phyloP scores from a whole-genome alignment of 148 eudicot genomes.

The Dianthus caryophyllus region DNA sequence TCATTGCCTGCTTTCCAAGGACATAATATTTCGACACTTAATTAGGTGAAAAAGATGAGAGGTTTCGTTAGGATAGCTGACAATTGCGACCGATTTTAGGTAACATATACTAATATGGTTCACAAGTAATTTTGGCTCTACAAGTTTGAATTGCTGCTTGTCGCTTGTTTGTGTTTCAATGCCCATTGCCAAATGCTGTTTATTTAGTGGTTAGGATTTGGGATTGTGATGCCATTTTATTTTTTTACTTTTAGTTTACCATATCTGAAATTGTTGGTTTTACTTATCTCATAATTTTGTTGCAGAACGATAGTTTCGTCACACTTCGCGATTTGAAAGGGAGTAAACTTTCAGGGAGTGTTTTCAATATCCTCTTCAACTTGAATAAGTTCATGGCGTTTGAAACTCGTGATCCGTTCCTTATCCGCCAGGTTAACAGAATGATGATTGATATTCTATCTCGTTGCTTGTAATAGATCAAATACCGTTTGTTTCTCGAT shows the following conservation, averaged over 20 bases:
- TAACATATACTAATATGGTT: background rate
- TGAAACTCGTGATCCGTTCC: slow-evolving; percentile 97
- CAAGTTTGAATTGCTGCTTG: no score
- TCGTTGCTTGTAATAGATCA: slow-evolving; percentile 42
- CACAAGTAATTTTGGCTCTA: no score
- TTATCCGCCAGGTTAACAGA: slow-evolving; percentile 82
- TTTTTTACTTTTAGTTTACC: background rate
- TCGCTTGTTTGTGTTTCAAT: no score
- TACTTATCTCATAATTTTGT: slow-evolving; percentile 6
- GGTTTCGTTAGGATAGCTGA: no score
- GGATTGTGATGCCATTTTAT: background rate
- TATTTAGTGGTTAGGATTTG: background rate
- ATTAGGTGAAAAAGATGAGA: no score
- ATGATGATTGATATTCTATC: background rate
- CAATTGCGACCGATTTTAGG: no score
- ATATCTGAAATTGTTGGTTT: slow-evolving; percentile 1
- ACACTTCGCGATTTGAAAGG: slow-evolving; percentile 79
- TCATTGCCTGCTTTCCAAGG: no score
- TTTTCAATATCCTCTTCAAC: slow-evolving; percentile 86
- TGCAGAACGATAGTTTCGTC: slow-evolving; percentile 73
- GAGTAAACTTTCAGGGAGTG: slow-evolving; percentile 80
- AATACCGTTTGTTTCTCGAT: slow-evolving; percentile 22
- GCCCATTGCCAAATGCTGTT: background rate
- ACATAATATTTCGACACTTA: no score
- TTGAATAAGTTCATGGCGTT: slow-evolving; percentile 97